Evolutionary conservation across 768 basidiomycete species (phyloP).

Genomic region (Boletus huronensis): DNA sequence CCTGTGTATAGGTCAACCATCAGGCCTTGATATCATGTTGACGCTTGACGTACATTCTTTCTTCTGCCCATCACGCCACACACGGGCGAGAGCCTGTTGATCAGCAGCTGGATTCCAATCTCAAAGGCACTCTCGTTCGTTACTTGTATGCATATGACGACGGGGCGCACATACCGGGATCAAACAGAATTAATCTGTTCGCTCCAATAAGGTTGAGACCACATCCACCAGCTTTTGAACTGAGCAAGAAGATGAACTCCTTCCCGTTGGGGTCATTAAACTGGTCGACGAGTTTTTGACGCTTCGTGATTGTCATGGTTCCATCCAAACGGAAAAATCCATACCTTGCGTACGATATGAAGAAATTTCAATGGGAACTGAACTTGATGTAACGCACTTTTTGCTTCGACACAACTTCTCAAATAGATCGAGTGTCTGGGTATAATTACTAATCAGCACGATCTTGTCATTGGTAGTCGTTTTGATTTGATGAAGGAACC

Average conservation of each 20-base stretch:
- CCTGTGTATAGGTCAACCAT: slow-evolving; percentile 42
- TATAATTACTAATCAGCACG: slow-evolving; percentile 95
- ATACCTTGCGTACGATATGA: slow-evolving; percentile 52
- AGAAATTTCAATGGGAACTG: neutral
- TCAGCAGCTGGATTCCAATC: slow-evolving; percentile 99
- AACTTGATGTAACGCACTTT: slow-evolving; percentile 47
- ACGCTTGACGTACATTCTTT: slow-evolving; percentile 78
- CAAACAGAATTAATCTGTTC: slow-evolving; percentile 92
- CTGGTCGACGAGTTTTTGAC: slow-evolving; percentile 93
- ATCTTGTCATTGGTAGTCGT: slow-evolving; percentile 90
- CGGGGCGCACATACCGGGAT: slow-evolving; percentile 62
- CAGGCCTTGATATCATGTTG: neutral
- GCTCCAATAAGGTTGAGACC: slow-evolving; percentile 97
- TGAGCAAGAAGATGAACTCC: slow-evolving; percentile 91
- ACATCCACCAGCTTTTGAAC: slow-evolving; percentile 94
- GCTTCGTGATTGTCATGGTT: slow-evolving; percentile 87
- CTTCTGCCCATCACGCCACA: slow-evolving; percentile 99
- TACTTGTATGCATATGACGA: neutral
- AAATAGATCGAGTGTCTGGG: slow-evolving; percentile 90
- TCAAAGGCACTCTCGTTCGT: slow-evolving; percentile 26
- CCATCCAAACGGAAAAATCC: slow-evolving; percentile 91
- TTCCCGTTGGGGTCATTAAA: slow-evolving; percentile 93
- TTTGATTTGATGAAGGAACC: slow-evolving; percentile 81
- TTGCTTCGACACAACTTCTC: slow-evolving; percentile 84
- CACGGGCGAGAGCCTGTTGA: slow-evolving; percentile 96